A percentile compares a stretch with the other conserved stretches of the same genome.
Conservation (phyloP, 352 stramenopile species). For the Thraustochytrium sp. region DNA sequence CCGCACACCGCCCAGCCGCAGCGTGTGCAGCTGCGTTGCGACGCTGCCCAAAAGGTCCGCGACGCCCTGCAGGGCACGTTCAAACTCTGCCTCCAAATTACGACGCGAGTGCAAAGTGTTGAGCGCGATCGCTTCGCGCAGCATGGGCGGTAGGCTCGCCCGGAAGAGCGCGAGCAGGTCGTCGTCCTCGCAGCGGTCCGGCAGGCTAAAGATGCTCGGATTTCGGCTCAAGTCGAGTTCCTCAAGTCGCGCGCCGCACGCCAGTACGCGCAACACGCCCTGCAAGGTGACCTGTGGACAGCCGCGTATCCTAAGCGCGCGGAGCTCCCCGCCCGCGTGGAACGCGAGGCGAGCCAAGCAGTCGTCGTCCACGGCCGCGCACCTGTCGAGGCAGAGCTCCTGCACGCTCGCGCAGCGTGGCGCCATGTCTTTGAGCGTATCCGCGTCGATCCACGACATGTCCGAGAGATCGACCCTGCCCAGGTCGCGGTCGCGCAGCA, state of each 20-base stretch:
- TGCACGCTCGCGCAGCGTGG: background rate
- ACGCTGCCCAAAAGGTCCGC: background rate
- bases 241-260: background rate
- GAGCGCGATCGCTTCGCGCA: background rate
- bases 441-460: background rate
- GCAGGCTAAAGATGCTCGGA: background rate
- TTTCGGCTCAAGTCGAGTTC: background rate
- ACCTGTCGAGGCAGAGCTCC: background rate
- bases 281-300: background rate
- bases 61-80: background rate
- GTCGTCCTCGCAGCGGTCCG: background rate
- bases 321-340: background rate
- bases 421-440: background rate
- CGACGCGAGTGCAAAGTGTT: background rate
- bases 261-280: background rate
- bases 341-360: background rate
- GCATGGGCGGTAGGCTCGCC: background rate
- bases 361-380: background rate
- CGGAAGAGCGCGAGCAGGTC: constrained; percentile 10
- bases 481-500: background rate
- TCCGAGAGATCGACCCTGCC: background rate
- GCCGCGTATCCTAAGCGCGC: background rate
- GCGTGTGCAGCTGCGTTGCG: background rate
- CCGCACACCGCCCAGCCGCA: background rate
- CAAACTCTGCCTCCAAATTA: background rate